Evolutionary conservation across 306 rosid genomes (phyloP).

Genomic region (Cucurbita argyrosperma): DNA sequence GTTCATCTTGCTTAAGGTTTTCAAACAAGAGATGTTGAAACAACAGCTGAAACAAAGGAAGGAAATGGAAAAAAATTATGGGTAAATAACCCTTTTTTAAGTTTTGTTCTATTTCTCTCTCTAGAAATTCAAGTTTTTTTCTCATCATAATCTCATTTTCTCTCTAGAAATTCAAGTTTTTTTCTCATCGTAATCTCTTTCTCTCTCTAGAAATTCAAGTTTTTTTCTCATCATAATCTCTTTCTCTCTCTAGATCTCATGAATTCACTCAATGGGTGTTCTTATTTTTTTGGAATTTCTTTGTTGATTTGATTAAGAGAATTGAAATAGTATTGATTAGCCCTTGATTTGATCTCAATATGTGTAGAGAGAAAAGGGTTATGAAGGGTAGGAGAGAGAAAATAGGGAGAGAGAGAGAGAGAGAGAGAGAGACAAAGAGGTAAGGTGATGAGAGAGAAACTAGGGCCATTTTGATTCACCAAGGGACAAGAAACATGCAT

Average conservation of each 20-base stretch:
- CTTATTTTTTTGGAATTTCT: not conserved
- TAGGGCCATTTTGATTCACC: not conserved
- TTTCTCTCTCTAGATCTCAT: not conserved
- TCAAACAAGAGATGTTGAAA: not conserved
- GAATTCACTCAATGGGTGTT: not conserved
- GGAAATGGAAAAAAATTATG: not conserved
- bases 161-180: not conserved
- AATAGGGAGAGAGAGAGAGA: not conserved
- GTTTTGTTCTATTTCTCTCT: not conserved
- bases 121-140: not conserved
- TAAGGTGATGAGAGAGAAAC: slow-evolving; percentile 5
- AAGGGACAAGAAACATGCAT: slow-evolving; percentile 4
- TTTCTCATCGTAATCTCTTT: not conserved
- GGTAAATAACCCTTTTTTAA: not conserved
- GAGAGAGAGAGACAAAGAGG: slow-evolving; percentile 5
- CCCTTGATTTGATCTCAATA: not conserved
- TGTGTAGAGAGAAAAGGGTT: not conserved
- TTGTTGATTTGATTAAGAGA: not conserved
- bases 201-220: not conserved
- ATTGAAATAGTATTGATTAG: not conserved
- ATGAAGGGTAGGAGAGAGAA: not conserved
- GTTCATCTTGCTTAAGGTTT: slow-evolving; percentile 27
- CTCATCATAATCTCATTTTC: not conserved
- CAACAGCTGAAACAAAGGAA: not conserved
- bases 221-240: not conserved